These are phyloP conservation scores for Fragaria iinumae DNA, from an alignment of 306 rosid genomes.

Conservation along the genomic window DNA sequence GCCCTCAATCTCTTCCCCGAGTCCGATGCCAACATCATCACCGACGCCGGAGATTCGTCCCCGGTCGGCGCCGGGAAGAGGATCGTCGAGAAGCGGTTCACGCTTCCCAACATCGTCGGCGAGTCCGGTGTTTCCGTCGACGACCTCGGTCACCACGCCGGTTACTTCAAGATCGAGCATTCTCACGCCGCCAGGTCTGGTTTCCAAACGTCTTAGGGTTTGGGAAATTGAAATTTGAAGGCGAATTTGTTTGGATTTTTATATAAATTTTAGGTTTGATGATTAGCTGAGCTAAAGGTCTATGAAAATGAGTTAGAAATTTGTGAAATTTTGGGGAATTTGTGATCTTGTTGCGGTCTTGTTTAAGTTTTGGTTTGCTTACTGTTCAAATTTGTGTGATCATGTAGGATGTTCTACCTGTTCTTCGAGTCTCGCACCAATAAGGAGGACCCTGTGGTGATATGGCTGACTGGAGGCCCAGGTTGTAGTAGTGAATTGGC, in stretches of 20 bases:
- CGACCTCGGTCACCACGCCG: slow-evolving; percentile 89
- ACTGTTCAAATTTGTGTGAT: slow-evolving; percentile 10
- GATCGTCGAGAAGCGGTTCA: slow-evolving; percentile 69
- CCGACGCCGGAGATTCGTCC: slow-evolving; percentile 10
- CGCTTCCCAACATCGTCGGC: slow-evolving; percentile 48
- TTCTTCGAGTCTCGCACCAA: slow-evolving; percentile 82
- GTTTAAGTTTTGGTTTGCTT: slow-evolving; percentile 16
- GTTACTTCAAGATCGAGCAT: slow-evolving; percentile 76
- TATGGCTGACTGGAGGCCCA: slow-evolving; percentile 99
- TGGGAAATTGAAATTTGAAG: background rate
- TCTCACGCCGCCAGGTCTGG: slow-evolving; percentile 71
- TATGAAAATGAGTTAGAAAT: background rate
- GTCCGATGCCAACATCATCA: slow-evolving; percentile 54
- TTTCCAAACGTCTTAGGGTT: background rate
- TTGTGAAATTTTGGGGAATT: background rate
- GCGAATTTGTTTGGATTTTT: background rate
- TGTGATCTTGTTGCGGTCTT: background rate
- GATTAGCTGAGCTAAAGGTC: background rate
- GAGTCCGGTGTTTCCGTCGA: slow-evolving; percentile 50
- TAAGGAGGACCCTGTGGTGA: slow-evolving; percentile 84
- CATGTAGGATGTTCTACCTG: slow-evolving; percentile 84
- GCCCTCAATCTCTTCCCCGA: slow-evolving; percentile 73
- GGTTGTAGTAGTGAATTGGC: slow-evolving; percentile 99
- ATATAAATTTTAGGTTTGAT: background rate
- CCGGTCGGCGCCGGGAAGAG: slow-evolving; percentile 14